These are phyloP conservation scores for Linum tenue DNA, from an alignment of 345 rosid species.

Conservation along the genomic window DNA sequence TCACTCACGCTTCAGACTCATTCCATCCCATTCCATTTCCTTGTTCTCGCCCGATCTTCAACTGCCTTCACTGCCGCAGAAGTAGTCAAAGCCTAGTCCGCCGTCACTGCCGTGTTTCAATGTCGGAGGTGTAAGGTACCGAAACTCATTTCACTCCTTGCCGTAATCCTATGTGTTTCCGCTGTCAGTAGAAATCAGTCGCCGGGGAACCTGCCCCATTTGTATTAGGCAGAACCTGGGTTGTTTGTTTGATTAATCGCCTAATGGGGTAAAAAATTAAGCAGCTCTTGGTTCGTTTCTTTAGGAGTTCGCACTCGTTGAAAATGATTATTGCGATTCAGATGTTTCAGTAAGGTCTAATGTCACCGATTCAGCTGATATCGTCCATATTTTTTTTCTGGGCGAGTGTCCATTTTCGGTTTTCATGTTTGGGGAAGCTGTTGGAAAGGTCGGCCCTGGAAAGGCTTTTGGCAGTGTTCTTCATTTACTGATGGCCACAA, in stretches of 20 bases:
- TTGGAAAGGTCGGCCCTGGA: not conserved
- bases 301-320: not conserved
- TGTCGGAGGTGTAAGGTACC: not conserved
- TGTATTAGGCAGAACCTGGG: not conserved
- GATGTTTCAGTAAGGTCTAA: not conserved
- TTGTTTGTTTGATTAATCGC: not conserved
- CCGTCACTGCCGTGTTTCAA: too few species aligned
- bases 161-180: not conserved
- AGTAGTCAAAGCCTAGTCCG: too few species aligned
- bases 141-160: not conserved
- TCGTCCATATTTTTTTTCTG: too few species aligned
- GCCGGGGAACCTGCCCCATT: not conserved
- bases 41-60: not conserved
- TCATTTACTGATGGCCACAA: not conserved
- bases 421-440: not conserved
- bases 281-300: not conserved
- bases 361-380: not conserved
- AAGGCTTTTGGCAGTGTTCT: not conserved
- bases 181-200: not conserved
- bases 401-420: too few species aligned
- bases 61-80: too few species aligned
- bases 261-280: not conserved
- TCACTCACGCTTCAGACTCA: not conserved
- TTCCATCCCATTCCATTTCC: not conserved
- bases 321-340: not conserved